Base-by-base conservation (phyloP, 164 flowering plant genomes). In the Aristolochia californica region DNA sequence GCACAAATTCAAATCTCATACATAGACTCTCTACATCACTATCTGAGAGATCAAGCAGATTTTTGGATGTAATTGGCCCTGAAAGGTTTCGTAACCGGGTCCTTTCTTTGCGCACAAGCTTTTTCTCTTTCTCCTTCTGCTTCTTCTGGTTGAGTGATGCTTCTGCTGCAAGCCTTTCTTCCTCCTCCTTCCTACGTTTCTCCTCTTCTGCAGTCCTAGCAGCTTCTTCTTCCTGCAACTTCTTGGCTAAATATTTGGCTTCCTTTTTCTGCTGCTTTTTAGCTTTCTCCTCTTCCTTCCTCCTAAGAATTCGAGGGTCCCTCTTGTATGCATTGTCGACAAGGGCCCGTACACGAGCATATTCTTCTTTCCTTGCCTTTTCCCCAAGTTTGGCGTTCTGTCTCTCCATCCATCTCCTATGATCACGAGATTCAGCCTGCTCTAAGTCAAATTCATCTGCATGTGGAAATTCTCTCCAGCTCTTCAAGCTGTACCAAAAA, bases 401-500 rank as follows among this genome's bases (percentile, higher is more conserved):
- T 69, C 96, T 81, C 69, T 91, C 98, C 96, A 91, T 88, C 96
- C 96, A 91, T 65, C 98, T 81, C 70, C 73, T 86, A 61, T 91
- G 93, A 60, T 91, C 98, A 62, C 98, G 91, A 64, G 98, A 81
- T 62, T 91, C 98, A 5, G 96, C 90, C 72, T 91, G 93, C 76
- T 88, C 96, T 58, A 86, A 72, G 64, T 91, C 98, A 76, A 75
- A 82, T 66, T 85, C 98, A 67, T 91, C 98, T 13, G 75, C 84
- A 68, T 91, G 96, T 2, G 98, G 95, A 48, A 86, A 91, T 72
- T 88, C 96, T 61, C 98, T 81, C 98, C 98, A 91, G 69, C 96
- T 91, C 64, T 80, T 91, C 59, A 88, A 88, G 68, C 63, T 45
- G 52, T 88, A 91, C 98, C 98, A 91, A 64, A 85, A 91, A 62